Evolutionary conservation across 495 filamentous ascomycete species (phyloP), one percentile per base, ranked within the genome.

Genomic region (Trichoderma erinaceum): DNA sequence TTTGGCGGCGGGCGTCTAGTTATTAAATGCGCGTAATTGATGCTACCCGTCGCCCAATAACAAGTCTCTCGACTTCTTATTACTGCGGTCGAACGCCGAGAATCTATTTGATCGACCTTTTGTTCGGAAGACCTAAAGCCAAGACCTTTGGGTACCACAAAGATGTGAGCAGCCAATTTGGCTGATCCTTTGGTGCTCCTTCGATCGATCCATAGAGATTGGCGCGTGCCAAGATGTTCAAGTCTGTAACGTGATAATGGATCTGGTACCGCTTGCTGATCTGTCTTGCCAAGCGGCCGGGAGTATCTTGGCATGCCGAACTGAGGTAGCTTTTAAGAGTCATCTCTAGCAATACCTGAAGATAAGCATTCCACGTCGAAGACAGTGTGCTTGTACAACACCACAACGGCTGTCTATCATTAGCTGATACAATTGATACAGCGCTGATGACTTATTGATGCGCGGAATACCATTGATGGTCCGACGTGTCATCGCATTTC

Each of bases 281-380:
- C 2, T 61, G 56, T 61, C 56, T 61, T 13, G 56, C 56, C 25
- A 61, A 61, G 56, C 11, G 48, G 8, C 56, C 5, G 3, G 23
- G 25, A 61, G 4, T 61, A 61, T 61, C 56, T 61, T 61, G 56
- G 56, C 56, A 32, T 32, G 13, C 11, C 23, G 25, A 21, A 18
- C 1, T 21, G 23, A 27, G 21, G 50, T 25, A 23, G 56, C 11
- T 18, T 11, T 5, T 52, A 5, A 52, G 21, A 18, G 29, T 4
- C 1, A 29, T 29, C 1, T 4, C 29, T n/a, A 21, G 48, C 29
- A 6, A 11, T 32, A 16, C 15, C 23, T 61, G 23, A 12, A 32
- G 56, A 29, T 21, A 32, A 61, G 56, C 56, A 61, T 61, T 61
- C 56, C 56, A 29, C 56, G 29, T 21, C 56, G 4, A 61, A 61